Conservation (phyloP, 225 moss, liverwort and hornwort species). For the Marchantia polymorpha region DNA sequence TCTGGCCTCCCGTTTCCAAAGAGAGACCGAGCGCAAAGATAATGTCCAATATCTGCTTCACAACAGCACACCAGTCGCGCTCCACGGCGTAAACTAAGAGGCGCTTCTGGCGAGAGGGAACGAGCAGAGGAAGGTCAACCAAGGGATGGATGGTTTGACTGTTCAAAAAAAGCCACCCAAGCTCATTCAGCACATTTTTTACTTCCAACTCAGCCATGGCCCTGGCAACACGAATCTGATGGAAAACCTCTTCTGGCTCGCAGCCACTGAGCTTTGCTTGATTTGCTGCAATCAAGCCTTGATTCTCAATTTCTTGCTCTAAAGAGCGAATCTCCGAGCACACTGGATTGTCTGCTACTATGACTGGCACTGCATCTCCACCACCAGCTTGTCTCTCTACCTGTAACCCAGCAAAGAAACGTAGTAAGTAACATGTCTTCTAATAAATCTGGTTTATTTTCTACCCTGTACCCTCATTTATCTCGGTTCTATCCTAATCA, state of each 20-base stretch:
- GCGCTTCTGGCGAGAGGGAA: conserved; percentile 39
- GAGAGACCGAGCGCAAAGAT: conserved; percentile 50
- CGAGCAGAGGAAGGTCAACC: conserved; percentile 15
- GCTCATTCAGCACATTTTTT: conserved; percentile 58
- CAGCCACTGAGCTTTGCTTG: conserved; percentile 32
- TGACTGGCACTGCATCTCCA: conserved; percentile 65
- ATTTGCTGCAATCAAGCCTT: conserved; percentile 37
- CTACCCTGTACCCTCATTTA: not conserved
- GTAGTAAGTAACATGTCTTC: not conserved
- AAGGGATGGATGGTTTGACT: conserved; percentile 37
- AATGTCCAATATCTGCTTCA: conserved; percentile 65
- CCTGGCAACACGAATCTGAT: conserved; percentile 44
- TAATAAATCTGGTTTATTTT: not conserved
- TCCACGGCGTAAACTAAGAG: conserved; percentile 69
- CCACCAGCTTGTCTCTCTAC: conserved; percentile 54
- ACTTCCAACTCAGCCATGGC: conserved; percentile 56
- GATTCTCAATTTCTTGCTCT: conserved; percentile 64
- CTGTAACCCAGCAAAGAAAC: conserved; percentile 30
- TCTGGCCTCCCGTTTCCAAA: conserved; percentile 33
- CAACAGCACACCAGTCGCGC: conserved; percentile 84
- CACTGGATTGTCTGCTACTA: conserved; percentile 63
- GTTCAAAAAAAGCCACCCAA: conserved; percentile 83
- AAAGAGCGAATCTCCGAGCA: conserved; percentile 67
- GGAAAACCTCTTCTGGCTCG: conserved; percentile 31
- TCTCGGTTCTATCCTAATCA: not conserved